A percentile compares a stretch with the other conserved stretches of the same genome.
Conservation (phyloP, 208 protist genomes). For the Acanthamoeba triangularis region DNA sequence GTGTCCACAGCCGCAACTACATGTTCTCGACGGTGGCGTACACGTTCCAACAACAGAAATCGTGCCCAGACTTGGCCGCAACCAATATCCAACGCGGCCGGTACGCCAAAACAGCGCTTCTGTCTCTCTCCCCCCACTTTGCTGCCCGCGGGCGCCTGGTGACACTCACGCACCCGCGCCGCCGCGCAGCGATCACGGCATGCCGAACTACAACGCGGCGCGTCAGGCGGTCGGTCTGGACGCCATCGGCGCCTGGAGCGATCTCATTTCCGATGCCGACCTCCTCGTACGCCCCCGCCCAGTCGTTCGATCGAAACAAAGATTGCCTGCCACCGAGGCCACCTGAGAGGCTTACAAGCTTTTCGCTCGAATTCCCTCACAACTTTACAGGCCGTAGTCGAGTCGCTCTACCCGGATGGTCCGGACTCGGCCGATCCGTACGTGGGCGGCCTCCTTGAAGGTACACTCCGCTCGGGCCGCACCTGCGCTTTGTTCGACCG, state of each 20-base stretch:
- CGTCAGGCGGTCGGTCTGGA: not conserved
- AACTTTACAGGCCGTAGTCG: not conserved
- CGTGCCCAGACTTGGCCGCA: conserved; percentile 6
- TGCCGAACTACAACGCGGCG: conserved; percentile 3
- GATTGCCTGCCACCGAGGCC: no score
- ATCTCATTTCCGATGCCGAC: not conserved
- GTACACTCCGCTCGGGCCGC: not conserved
- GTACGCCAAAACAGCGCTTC: not conserved
- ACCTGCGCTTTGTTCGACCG: no score
- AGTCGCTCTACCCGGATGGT: not conserved
- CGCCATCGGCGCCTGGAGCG: not conserved
- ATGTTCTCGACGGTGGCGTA: conserved; percentile 36
- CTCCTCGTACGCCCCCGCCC: not conserved
- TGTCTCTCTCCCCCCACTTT: not conserved
- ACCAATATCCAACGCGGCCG: conserved; percentile 70
- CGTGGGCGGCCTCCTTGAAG: conserved; percentile 61
- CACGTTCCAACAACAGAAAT: not conserved
- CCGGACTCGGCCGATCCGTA: conserved; percentile 23
- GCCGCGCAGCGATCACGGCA: conserved; percentile 51
- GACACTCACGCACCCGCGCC: not conserved
- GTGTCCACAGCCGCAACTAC: conserved; percentile 30
- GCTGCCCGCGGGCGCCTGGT: no score
- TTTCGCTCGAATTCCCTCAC: not conserved
- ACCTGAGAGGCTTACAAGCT: no score
- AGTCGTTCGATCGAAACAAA: not conserved